Evolutionary conservation across 2,329 filamentous ascomycete genomes (phyloP), one percentile per base, ranked within the genome.

Genomic region (Chalara sp.): DNA sequence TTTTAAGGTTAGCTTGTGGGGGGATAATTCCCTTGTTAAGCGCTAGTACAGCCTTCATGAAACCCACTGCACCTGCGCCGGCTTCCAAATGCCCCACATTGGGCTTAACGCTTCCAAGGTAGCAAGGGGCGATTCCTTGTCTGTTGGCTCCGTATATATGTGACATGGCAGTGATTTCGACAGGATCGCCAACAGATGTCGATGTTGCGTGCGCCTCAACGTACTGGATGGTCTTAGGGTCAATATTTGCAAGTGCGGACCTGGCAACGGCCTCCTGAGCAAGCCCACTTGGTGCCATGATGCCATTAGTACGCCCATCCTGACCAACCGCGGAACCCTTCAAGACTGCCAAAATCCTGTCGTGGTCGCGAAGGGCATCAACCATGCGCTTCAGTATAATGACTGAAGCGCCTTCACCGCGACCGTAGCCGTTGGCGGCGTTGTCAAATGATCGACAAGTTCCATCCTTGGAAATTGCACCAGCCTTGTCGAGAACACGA

Each of bases 321-420:
- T 78, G 74, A 52, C 80, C 81, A 35, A 76, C 68, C 1, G 67
- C 68, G 1, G 72, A 77, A 3, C 71, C 76, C 11, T 76, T 71
- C 49, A 83, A 75, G 21, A 82, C 69, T 5, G 73, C 76, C 5
- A 76, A 70, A 51, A 82, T 77, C 0, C 74, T 74, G 60, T 86
- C 80, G 13, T 78, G 76, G 55, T 80, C 76, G 11, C 68, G 66
- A 4, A 85, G 55, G 1, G 83, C 83, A 61, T 81, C 75, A 6
- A 70, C 67, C 0, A 84, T 65, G 1, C 73, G 72, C 63, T 85
- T 86, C 42, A 86, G 60, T 4, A 84, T 59, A 1, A 86, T 63
- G n/a, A 78, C 71, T 0, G 73, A 78, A 21, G 78, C 70, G 1
- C 81, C 83, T 58, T 87, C 83, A 1, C 80, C 82, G 32, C 81